Conservation (phyloP, 805 yeast species). For the Priceomyces carsonii region DNA sequence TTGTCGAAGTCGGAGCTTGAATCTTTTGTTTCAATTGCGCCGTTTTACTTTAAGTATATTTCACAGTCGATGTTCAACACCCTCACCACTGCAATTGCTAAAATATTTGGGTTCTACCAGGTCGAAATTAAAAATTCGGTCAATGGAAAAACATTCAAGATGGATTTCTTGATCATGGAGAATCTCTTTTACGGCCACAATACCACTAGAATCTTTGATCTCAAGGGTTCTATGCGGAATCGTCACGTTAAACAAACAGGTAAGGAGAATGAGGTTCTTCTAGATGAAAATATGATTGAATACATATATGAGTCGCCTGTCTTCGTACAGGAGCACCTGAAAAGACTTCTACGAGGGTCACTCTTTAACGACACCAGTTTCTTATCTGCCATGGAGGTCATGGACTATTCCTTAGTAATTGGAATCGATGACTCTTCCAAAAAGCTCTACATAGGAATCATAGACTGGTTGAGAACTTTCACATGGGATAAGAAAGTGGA, state of each 20-base stretch:
- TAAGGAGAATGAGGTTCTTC: slow-evolving; percentile 85
- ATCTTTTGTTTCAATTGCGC: slow-evolving; percentile 93
- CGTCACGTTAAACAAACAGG: slow-evolving; percentile 97
- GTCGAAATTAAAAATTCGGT: slow-evolving; percentile 80
- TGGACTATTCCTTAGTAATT: slow-evolving; percentile 95
- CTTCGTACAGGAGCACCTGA: slow-evolving; percentile 90
- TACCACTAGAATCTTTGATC: slow-evolving; percentile 84
- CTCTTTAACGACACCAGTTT: slow-evolving; percentile 94
- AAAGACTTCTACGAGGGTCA: slow-evolving; percentile 80
- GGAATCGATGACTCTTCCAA: slow-evolving; percentile 75
- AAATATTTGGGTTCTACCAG: slow-evolving; percentile 94
- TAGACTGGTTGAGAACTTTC: slow-evolving; percentile 90
- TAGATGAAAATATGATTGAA: slow-evolving; percentile 98
- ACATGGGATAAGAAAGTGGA: slow-evolving; percentile 99
- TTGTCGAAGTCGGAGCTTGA: slow-evolving; percentile 85
- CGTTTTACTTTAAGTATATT: slow-evolving; percentile 94
- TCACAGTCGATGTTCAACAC: slow-evolving; percentile 94
- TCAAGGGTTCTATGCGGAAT: slow-evolving; percentile 97
- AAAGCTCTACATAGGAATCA: slow-evolving; percentile 85
- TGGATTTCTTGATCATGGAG: slow-evolving; percentile 95
- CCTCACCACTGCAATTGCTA: slow-evolving; percentile 90
- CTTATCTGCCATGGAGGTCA: slow-evolving; percentile 94
- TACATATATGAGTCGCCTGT: slow-evolving; percentile 95
- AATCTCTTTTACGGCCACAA: slow-evolving; percentile 84
- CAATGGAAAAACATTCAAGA: slow-evolving; percentile 73